Evolutionary conservation across 768 basidiomycete genomes (phyloP), one percentile per base, ranked within the genome.

Genomic region (Lactarius akahatsu): DNA sequence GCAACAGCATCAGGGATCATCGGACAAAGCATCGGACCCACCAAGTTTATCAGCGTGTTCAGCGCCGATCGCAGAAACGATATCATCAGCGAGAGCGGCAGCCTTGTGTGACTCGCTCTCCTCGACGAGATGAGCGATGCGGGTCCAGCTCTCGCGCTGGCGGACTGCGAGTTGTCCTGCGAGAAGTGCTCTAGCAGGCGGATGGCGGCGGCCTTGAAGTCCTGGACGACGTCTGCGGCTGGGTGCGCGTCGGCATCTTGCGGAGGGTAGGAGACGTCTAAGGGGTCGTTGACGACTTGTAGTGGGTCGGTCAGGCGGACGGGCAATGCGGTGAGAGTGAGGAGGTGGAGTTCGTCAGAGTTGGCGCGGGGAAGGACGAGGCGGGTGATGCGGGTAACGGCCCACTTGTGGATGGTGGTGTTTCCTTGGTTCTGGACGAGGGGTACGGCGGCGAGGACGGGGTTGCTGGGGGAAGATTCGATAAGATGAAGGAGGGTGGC

Each of bases 21-120:
- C 36, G 34, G 34, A 36, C 54, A 36, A 11, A 36, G 50, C 32
- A 40, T 50, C 36, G n/a, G 4, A 79, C 84, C 70, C 71, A 89
- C 91, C 85, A 18, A 92, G 81, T 74, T 87, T 90, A 74, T 93
- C 91, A 3, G 77, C 77, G 69, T 89, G 89, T 61, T 89, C 89
- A 3, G 81, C 83, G 60, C 85, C 83, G 23, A 88, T 76, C 23
- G 77, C 74, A 11, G 87, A 82, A 18, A 92, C 81, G 40, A 93
- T 81, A 15, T 91, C 85, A 71, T 93, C 91, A 0, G 89, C 89
- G 82, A 92, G 86, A 85, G 88, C 90, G 5, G 86, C 83, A 0
- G 87, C 84, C 34, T 85, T 79, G 10, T 83, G 81, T 69, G 85
- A 82, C 0, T 86, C 81, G 16, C 88, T 81, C 47, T 93, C 89